Evolutionary conservation across 306 rosid genomes (phyloP), one percentile per base, ranked within the genome.

Genomic region (Lathyrus tuberosus): DNA sequence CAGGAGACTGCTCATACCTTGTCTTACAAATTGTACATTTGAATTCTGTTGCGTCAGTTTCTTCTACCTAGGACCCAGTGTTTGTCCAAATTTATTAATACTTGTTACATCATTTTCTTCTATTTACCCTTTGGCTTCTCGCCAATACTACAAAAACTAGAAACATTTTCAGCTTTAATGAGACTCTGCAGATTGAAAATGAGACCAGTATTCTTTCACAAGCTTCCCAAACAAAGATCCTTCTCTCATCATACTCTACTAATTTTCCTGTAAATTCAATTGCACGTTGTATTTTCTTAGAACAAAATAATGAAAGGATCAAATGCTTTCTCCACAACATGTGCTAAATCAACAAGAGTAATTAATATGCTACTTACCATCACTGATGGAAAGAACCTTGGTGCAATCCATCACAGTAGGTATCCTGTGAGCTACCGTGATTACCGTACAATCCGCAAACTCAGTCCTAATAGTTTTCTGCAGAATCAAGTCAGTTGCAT

Each of bases 361-460:
- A 5, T 7, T 47, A 62, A 66, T n/a, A 40, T 33, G 57, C 1
- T 37, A 70, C 82, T 72, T 73, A 92, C 95, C 96, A 43, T 92
- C 96, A 42, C 96, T 85, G 17, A 92, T 82, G 62, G 93, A 81
- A 47, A 92, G 96, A 80, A 89, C 96, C 89, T 83, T 88, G 3
- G 91, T 84, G 91, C 98, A 90, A 76, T 92, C 96, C 98, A 92
- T 92, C 65, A 92, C 98, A 14, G 96, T 92, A 1, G 38, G 38
- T 33, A 33, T 33, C 38, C 38, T 33, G 38, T 33, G 38, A 33
- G 38, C 38, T 33, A 33, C 38, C 8, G 38, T 33, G 38, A 33
- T 33, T 33, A 33, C 38, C 38, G 38, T 33, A 33, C 38, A 86
- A 60, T 83, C 91, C 11, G 78, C 86, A 67, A 88, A 89, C 52